phyloP scores from a whole-genome alignment of 768 basidiomycete genomes.

The Pulveroboletus sp. region DNA sequence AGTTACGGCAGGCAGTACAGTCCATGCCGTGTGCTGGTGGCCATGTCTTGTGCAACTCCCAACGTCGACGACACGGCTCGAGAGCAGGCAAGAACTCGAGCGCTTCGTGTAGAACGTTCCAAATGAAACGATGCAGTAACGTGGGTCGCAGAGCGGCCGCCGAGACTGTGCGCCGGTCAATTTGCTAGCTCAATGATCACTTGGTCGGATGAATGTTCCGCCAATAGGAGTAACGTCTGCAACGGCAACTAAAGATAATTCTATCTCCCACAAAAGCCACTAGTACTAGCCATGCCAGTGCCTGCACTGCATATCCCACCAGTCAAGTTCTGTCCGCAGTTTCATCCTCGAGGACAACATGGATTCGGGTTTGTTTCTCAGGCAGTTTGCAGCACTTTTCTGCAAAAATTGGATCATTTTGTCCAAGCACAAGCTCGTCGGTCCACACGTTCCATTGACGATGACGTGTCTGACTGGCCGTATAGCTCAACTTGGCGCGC shows the following conservation, averaged over 20 bases:
- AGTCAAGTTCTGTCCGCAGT: background rate
- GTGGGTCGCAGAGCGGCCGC: background rate
- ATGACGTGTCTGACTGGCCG: background rate
- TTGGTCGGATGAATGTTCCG: too few relatives aligned
- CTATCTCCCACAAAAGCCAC: background rate
- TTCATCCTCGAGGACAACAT: constrained; percentile 12
- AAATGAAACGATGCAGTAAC: background rate
- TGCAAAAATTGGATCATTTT: constrained; percentile 76
- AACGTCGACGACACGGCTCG: too few relatives aligned
- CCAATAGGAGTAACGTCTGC: too few relatives aligned
- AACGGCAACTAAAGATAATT: background rate
- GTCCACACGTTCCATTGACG: constrained; percentile 19
- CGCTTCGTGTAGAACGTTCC: background rate
- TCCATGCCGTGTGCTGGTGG: too few relatives aligned
- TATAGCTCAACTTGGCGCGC: constrained; percentile 53
- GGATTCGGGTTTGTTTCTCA: constrained; percentile 43
- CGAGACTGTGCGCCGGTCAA: too few relatives aligned
- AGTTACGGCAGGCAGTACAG: too few relatives aligned
- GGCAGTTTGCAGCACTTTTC: constrained; percentile 55
- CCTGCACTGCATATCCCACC: background rate
- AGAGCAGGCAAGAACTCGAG: background rate
- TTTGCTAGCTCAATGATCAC: too few relatives aligned
- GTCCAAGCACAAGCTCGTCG: constrained; percentile 59
- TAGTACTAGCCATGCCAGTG: background rate
- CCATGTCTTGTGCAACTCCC: too few relatives aligned